A percentile compares a stretch with the other conserved stretches of the same genome.
Conservation (phyloP, 1,284 basidiomycete genomes). For the Ustilago loliicola region DNA sequence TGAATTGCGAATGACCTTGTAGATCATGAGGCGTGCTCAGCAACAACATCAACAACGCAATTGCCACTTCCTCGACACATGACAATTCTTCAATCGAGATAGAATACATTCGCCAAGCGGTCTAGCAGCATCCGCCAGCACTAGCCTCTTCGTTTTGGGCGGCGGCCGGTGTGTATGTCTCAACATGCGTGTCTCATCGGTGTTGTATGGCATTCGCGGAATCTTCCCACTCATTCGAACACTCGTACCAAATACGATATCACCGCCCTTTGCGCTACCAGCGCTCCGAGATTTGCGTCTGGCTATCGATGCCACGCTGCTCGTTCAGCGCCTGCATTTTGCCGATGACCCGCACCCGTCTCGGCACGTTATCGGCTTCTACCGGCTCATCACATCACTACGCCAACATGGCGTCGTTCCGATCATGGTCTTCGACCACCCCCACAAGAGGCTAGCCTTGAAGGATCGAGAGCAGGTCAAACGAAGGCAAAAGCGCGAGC, state of each 20-base stretch:
- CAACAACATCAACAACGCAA: neutral
- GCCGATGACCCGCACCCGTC: conserved; percentile 51
- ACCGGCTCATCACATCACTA: conserved; percentile 54
- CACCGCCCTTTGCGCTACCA: conserved; percentile 34
- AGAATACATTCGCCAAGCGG: neutral
- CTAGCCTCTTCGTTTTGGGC: neutral
- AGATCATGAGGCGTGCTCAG: neutral
- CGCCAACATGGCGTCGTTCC: conserved; percentile 48
- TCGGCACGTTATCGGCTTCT: conserved; percentile 63
- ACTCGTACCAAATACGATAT: conserved; percentile 37
- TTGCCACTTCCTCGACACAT: neutral
- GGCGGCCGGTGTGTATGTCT: neutral
- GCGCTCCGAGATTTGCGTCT: conserved; percentile 43
- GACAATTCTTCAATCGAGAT: neutral
- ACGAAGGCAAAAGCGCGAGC: conserved; percentile 46
- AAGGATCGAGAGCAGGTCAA: conserved; percentile 59
- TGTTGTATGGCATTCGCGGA: conserved; percentile 42
- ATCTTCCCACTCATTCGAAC: conserved; percentile 56
- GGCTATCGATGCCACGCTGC: conserved; percentile 62
- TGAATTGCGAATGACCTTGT: conserved; percentile 1
- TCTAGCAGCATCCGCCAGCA: neutral
- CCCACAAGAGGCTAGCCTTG: conserved; percentile 48
- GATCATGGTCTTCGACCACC: conserved; percentile 65
- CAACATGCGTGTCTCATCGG: conserved; percentile 32
- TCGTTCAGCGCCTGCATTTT: conserved; percentile 56